Evolutionary conservation across 2,329 filamentous ascomycete species (phyloP).

Genomic region (Cytospora piceicola): DNA sequence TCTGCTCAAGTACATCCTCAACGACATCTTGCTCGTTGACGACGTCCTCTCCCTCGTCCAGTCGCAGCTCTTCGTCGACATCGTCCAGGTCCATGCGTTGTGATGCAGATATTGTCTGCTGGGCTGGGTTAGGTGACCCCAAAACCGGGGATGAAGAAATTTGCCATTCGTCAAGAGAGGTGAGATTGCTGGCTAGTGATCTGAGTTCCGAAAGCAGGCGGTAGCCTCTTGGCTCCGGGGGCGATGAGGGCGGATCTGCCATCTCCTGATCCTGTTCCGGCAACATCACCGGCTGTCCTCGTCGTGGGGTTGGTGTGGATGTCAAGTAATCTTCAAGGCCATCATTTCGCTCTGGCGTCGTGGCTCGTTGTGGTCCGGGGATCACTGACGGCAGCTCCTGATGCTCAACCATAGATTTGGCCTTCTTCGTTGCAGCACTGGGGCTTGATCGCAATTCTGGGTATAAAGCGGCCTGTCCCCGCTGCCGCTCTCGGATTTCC

Average conservation of each 20-base stretch:
- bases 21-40: neutral
- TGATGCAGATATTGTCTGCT: conserved; percentile 35
- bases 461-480: conserved; percentile 68
- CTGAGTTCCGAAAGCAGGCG: conserved; percentile 57
- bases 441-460: conserved; percentile 66
- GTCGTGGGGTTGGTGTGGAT: conserved; percentile 64
- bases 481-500: conserved; percentile 76
- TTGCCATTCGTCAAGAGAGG: conserved; percentile 52
- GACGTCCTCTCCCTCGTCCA: conserved; percentile 30
- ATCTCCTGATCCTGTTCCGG: conserved; percentile 51
- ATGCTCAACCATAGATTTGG: conserved; percentile 3
- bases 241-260: conserved; percentile 61
- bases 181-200: conserved; percentile 49
- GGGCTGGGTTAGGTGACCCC: conserved; percentile 50
- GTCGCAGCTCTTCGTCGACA: conserved; percentile 31
- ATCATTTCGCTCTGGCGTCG: conserved; percentile 51
- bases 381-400: conserved; percentile 5
- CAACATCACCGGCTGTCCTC: conserved; percentile 55
- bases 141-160: conserved; percentile 60
- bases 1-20: conserved; percentile 5
- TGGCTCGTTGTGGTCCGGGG: conserved; percentile 36
- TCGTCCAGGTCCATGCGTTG: conserved; percentile 34
- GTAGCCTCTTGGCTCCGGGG: conserved; percentile 58
- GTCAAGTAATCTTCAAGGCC: conserved; percentile 57
- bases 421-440: conserved; percentile 23